A percentile compares a stretch with the other conserved stretches of the same genome.
Evolutionary conservation across 345 rosid genomes (phyloP).

Genomic region (Lepidium didymum): DNA sequence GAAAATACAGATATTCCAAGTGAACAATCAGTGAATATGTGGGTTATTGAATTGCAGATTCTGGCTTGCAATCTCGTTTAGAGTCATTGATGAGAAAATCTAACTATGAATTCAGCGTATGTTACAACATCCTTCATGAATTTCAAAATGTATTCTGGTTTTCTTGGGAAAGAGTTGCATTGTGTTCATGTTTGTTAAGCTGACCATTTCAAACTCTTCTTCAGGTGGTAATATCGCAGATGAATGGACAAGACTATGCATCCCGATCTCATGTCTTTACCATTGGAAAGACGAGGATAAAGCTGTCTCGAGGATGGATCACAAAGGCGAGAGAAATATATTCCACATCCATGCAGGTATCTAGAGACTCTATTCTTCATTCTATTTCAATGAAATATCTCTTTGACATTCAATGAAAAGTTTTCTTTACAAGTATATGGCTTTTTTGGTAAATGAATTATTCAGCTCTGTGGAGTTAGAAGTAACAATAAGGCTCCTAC

Average conservation of each 20-base stretch:
- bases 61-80: conserved; percentile 57
- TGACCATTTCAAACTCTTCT: conserved; percentile 9
- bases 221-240: conserved; percentile 76
- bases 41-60: conserved; percentile 37
- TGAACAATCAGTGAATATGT: conserved; percentile 1
- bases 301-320: conserved; percentile 96
- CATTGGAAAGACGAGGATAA: conserved; percentile 84
- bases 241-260: conserved; percentile 80
- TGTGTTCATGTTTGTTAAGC: neutral
- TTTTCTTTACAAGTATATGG: conserved; percentile 1
- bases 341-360: conserved; percentile 84
- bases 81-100: conserved; percentile 80
- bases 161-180: neutral
- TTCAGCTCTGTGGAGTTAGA: conserved; percentile 80
- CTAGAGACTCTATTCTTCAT: neutral
- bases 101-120: conserved; percentile 70
- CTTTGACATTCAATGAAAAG: neutral
- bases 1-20: neutral
- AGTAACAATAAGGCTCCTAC: conserved; percentile 42
- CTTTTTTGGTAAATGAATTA: neutral
- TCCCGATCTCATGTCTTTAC: conserved; percentile 64
- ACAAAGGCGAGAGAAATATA: conserved; percentile 90
- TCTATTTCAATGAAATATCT: neutral
- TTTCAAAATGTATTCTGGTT: neutral
- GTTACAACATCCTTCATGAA: conserved; percentile 13